Conservation (phyloP, 352 stramenopile genomes). For the Proteromonas lacertae region DNA sequence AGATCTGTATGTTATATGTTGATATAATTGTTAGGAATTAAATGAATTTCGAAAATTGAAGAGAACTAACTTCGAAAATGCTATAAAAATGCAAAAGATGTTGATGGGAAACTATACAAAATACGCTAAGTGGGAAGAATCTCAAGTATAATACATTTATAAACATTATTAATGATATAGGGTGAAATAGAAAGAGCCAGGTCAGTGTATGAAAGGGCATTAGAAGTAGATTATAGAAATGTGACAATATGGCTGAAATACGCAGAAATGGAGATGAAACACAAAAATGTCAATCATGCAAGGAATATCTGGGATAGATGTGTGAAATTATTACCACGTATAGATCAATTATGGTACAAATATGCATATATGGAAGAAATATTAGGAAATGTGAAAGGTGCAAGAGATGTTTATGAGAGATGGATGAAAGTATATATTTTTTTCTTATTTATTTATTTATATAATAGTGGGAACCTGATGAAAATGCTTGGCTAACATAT, state of each 20-base stretch:
- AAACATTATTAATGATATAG: too few species aligned
- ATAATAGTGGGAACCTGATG: conserved; percentile 87
- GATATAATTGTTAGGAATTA: conserved; percentile 53
- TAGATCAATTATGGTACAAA: conserved; percentile 98
- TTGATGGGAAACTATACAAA: conserved; percentile 87
- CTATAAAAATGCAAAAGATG: conserved; percentile 66
- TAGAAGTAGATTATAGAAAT: conserved; percentile 84
- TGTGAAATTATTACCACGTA: conserved; percentile 63
- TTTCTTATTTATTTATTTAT: conserved; percentile 19
- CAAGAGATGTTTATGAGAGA: conserved; percentile 73
- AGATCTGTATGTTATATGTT: too few species aligned
- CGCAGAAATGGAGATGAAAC: conserved; percentile 92
- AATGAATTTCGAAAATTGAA: conserved; percentile 56
- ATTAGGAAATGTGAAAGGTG: conserved; percentile 63
- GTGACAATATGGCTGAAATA: conserved; percentile 68
- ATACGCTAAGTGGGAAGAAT: conserved; percentile 91
- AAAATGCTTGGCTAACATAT: conserved; percentile 87
- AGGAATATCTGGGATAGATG: conserved; percentile 29
- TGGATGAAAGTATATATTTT: conserved; percentile 22
- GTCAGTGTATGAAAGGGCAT: conserved; percentile 77
- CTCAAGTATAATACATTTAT: too few species aligned
- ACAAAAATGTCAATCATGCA: conserved; percentile 80
- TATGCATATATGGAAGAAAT: conserved; percentile 99
- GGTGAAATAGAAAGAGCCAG: conserved; percentile 79
- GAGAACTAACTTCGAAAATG: conserved; percentile 56